A percentile compares a stretch with the other conserved stretches of the same genome.
These are phyloP conservation scores for Catunica adiposa DNA, from an alignment of 2,329 filamentous ascomycete genomes.

Conservation along the genomic window DNA sequence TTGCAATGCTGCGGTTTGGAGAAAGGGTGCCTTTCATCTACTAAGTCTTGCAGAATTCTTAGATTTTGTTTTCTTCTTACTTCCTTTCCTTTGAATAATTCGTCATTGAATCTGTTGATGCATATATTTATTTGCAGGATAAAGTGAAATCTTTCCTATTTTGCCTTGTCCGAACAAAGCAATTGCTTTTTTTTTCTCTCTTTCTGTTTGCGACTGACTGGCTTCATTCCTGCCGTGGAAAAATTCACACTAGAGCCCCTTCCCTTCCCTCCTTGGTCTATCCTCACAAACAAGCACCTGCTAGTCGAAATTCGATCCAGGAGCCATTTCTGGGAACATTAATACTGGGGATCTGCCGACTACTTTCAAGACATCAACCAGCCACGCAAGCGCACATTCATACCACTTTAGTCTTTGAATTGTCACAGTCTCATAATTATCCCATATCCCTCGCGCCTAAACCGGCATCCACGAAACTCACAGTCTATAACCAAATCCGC, in stretches of 20 bases:
- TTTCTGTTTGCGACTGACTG: background rate
- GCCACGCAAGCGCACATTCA: background rate
- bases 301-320: background rate
- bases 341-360: too few relatives aligned
- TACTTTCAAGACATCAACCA: background rate
- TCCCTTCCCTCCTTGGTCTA: background rate
- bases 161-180: too few relatives aligned
- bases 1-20: background rate
- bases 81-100: background rate
- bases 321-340: too few relatives aligned
- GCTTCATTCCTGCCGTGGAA: background rate
- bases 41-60: background rate
- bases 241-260: background rate
- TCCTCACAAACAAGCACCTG: background rate
- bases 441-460: too few relatives aligned
- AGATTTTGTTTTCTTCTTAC: background rate
- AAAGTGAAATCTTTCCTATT: too few relatives aligned
- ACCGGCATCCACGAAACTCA: too few relatives aligned
- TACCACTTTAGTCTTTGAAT: too few relatives aligned
- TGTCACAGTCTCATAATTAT: too few relatives aligned
- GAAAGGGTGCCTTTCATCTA: background rate
- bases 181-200: constrained; percentile 5
- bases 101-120: background rate
- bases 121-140: background rate
- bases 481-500: too few relatives aligned